Base-by-base conservation (phyloP, 352 stramenopile species). In the Phytophthora syringae region DNA sequence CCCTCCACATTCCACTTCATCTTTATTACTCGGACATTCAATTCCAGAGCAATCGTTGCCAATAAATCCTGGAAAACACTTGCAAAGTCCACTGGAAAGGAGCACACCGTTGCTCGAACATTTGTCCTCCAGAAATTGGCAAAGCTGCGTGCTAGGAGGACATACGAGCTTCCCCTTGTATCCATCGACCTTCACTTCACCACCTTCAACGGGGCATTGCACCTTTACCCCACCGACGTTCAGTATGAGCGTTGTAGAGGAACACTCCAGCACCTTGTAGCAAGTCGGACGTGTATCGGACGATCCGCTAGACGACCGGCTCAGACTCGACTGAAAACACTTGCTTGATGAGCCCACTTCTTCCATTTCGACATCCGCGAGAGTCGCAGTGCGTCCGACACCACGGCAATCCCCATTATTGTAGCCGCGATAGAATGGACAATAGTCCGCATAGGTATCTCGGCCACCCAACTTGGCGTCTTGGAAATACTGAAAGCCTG, bases 401-500 rank as follows among this genome's bases (percentile, higher is more conserved):
- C 80, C 75, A 18, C 78, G 75, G 39, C 88, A 95, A 45, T 93
- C 88, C 2, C 86, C 86, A 42, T 93, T 94, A 61, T 79, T 90
- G 56, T 91, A 94, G 6, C 74, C 82, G 2, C 77, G 73, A 52
- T 90, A 94, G 52, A 91, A 89, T 25, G 88, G 86, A 56, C 88
- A 95, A 64, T 92, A 94, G 68, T 95, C 88, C 0, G 82, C 75
- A 40, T 80, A 94, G 15, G 80, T 72, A 49, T 93, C 83, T 18
- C 74, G 68, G 1, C 86, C 86, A 1, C 83, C 84, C 16, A 91
- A 74, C 11, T 36, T 50, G 2, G 76, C 68, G 45, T 94, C 76
- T 27, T 83, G 54, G 47, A 95, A 95, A 57, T 95, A 95, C 70
- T 94, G 85, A 37, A 93, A 95, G 2, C 80, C 82, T 7, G 82